Conservation (phyloP, 1,284 basidiomycete species). For the Trichosporon faecale region DNA sequence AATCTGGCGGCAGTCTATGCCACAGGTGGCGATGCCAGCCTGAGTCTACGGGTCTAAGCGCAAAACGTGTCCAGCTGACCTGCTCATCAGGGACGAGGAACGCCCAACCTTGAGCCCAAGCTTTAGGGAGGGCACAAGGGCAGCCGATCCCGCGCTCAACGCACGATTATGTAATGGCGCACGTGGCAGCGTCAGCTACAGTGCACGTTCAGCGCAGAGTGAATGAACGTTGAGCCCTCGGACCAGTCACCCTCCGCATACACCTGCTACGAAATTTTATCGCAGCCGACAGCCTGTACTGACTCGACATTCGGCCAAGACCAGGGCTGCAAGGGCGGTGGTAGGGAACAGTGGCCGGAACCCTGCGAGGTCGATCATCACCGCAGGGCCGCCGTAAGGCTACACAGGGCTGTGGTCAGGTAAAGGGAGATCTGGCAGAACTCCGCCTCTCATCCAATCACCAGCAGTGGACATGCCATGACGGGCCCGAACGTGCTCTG, state of each 20-base stretch:
- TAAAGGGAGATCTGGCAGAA: slow-evolving; percentile 41
- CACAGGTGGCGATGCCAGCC: slow-evolving; percentile 1
- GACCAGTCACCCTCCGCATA: not conserved
- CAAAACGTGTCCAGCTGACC: not conserved
- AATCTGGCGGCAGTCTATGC: not conserved
- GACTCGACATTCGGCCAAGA: not conserved
- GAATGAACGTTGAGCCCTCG: not conserved
- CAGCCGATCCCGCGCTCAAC: not conserved
- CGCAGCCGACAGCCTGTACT: not conserved
- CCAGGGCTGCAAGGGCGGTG: not conserved
- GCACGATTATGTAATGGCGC: not conserved
- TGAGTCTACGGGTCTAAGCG: not conserved
- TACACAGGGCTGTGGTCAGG: slow-evolving; percentile 9
- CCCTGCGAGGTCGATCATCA: not conserved
- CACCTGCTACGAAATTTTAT: not conserved
- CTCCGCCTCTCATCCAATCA: slow-evolving; percentile 19
- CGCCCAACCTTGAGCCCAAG: not conserved
- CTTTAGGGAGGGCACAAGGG: no score
- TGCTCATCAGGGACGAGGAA: not conserved
- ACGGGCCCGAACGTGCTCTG: not conserved
- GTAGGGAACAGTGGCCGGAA: not conserved
- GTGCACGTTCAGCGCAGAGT: not conserved
- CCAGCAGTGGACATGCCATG: not conserved
- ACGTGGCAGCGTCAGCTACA: not conserved
- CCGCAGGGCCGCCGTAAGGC: not conserved